phyloP scores from a whole-genome alignment of 257 asterid species.

The Cinchona pubescens region DNA sequence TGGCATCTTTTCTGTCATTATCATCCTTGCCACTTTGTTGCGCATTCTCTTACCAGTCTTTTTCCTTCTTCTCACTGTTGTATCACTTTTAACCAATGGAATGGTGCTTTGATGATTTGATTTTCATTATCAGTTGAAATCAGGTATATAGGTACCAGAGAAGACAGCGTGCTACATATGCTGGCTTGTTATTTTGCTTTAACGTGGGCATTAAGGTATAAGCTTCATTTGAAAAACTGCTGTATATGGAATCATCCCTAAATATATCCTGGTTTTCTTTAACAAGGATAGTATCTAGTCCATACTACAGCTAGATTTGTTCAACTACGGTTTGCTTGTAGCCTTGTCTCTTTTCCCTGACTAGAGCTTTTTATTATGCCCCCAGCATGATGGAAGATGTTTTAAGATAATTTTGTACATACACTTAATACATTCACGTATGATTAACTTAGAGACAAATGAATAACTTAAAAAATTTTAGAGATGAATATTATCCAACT shows the following conservation, averaged over 20 bases:
- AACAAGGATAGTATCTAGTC: too few species aligned
- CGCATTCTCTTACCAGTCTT: neutral
- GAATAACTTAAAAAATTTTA: too few species aligned
- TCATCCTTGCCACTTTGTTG: neutral
- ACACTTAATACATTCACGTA: too few species aligned
- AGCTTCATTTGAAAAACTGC: neutral
- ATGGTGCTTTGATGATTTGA: neutral
- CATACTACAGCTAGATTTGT: too few species aligned
- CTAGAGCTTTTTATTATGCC: neutral
- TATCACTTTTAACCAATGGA: neutral
- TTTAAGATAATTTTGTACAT: neutral
- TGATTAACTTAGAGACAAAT: neutral
- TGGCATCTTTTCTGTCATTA: neutral
- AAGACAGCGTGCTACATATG: neutral
- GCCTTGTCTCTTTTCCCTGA: neutral
- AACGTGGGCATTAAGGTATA: conserved; percentile 9
- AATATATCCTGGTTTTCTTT: neutral
- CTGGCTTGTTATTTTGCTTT: neutral
- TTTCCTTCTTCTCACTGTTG: neutral
- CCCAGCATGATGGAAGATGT: neutral
- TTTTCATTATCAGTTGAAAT: neutral
- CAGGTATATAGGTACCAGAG: neutral
- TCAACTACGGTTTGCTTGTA: neutral
- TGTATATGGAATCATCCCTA: neutral
- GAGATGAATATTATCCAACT: neutral